Conservation (phyloP, 768 basidiomycete genomes). For the Auricularia auricula-judae region DNA sequence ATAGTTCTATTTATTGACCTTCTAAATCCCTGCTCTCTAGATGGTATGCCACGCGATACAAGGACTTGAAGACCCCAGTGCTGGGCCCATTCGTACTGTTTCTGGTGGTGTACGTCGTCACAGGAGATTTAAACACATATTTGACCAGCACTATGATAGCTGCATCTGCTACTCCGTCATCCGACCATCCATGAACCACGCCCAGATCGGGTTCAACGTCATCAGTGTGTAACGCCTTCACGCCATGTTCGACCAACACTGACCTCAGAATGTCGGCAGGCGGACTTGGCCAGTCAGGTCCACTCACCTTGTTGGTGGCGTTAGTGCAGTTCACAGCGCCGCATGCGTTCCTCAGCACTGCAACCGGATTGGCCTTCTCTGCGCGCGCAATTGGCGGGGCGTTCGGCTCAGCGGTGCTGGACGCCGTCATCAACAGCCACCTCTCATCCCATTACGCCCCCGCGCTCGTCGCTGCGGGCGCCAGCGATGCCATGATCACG, state of each 20-base stretch:
- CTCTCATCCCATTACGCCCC: conserved; percentile 1
- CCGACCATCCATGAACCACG: conserved; percentile 1
- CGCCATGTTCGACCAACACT: not conserved
- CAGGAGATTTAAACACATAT: not conserved
- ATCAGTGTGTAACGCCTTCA: not conserved
- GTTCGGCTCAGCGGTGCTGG: conserved; percentile 5
- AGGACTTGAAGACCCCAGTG: conserved; percentile 6
- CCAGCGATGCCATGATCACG: not conserved
- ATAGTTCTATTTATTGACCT: not conserved
- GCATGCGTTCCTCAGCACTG: conserved; percentile 5
- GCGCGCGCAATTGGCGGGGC: conserved; percentile 8
- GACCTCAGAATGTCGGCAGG: not conserved
- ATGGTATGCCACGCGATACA: conserved; percentile 5
- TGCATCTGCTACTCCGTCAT: conserved; percentile 6
- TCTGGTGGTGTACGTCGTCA: conserved; percentile 1
- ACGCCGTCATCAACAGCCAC: conserved; percentile 3
- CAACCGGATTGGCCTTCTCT: conserved; percentile 7
- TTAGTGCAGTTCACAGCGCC: conserved; percentile 8
- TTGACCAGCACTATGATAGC: not conserved
- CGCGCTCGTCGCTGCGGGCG: conserved; percentile 1
- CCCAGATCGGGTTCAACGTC: conserved; percentile 5
- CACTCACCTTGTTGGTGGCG: conserved; percentile 7
- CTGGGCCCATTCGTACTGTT: conserved; percentile 6
- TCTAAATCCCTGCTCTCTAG: not conserved
- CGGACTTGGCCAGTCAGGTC: conserved; percentile 5